phyloP scores from a whole-genome alignment of 805 yeast genomes.

The Huiozyma naganishii region DNA sequence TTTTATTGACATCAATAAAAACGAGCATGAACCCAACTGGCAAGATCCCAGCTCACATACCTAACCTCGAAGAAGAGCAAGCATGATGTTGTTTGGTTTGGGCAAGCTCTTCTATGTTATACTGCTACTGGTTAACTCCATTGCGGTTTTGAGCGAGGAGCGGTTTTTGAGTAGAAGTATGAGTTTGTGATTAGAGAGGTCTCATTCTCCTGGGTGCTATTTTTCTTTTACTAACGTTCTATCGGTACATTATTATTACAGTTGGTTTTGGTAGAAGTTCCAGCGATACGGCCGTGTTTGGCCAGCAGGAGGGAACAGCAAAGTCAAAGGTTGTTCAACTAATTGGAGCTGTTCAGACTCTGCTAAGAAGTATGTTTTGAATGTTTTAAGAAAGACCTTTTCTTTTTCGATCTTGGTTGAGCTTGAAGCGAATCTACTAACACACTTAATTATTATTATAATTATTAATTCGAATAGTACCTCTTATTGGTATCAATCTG shows the following conservation, averaged over 20 bases:
- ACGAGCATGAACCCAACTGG: too few relatives aligned
- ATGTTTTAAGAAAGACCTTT: too few relatives aligned
- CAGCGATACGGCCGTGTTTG: conserved; percentile 34
- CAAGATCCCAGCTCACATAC: too few relatives aligned
- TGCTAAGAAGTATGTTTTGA: conserved; percentile 46
- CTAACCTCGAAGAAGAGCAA: too few relatives aligned
- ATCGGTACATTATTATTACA: conserved; percentile 3
- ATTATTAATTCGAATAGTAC: conserved; percentile 34
- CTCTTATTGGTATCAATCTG: conserved; percentile 57
- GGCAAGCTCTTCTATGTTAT: conserved; percentile 48
- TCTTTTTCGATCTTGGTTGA: not conserved
- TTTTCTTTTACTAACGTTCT: not conserved
- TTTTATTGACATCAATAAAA: too few relatives aligned
- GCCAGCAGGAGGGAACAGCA: conserved; percentile 37
- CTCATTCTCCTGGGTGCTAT: too few relatives aligned
- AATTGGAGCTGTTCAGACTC: conserved; percentile 64
- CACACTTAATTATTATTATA: not conserved
- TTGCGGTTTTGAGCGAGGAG: conserved; percentile 73
- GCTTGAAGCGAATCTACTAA: not conserved
- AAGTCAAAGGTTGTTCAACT: conserved; percentile 51
- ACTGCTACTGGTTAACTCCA: conserved; percentile 53
- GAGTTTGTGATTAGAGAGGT: conserved; percentile 1
- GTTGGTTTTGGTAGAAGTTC: conserved; percentile 38
- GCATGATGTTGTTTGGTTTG: conserved; percentile 41
- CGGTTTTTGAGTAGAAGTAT: conserved; percentile 55